Conservation (phyloP, 139 green algal species). For the Pleodorina starrii region DNA sequence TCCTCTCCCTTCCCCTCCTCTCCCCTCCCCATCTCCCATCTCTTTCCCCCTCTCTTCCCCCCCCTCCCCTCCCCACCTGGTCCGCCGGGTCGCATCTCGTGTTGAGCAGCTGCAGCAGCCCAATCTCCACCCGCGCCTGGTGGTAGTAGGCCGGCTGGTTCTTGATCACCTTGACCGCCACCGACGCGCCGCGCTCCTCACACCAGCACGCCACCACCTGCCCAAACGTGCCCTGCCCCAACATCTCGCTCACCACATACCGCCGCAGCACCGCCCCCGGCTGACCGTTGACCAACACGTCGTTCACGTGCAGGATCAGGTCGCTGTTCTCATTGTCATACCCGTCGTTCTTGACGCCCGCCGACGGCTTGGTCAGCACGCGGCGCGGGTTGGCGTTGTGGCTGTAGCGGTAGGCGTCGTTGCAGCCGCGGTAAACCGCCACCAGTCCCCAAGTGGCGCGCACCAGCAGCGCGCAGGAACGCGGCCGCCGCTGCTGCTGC, state of each 20-base stretch:
- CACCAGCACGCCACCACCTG: slow-evolving; percentile 90
- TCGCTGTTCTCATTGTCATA: slow-evolving; percentile 92
- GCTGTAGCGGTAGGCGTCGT: slow-evolving; percentile 60
- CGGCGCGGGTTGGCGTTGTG: slow-evolving; percentile 57
- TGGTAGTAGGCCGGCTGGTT: slow-evolving; percentile 98
- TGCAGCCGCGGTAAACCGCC: slow-evolving; percentile 1
- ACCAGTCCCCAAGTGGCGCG: slow-evolving; percentile 22
- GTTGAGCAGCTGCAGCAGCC: slow-evolving; percentile 96
- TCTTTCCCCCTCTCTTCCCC: background rate
- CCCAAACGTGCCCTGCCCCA: slow-evolving; percentile 97
- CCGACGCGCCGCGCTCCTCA: slow-evolving; percentile 55
- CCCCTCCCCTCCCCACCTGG: background rate
- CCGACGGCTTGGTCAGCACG: slow-evolving; percentile 82
- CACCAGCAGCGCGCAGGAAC: slow-evolving; percentile 29
- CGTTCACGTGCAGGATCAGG: slow-evolving; percentile 87
- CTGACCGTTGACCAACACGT: slow-evolving; percentile 73
- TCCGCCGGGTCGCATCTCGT: slow-evolving; percentile 84
- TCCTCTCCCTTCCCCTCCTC: no score
- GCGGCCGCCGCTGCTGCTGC: background rate
- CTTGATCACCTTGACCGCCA: slow-evolving; percentile 97
- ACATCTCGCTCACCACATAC: slow-evolving; percentile 85
- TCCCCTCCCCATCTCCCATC: no score
- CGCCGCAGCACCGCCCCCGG: slow-evolving; percentile 55
- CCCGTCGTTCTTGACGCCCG: slow-evolving; percentile 77
- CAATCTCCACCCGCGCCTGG: slow-evolving; percentile 85